Base-by-base conservation (phyloP, 192 early-diverging fungal genomes). In the Kappamyces sp. region DNA sequence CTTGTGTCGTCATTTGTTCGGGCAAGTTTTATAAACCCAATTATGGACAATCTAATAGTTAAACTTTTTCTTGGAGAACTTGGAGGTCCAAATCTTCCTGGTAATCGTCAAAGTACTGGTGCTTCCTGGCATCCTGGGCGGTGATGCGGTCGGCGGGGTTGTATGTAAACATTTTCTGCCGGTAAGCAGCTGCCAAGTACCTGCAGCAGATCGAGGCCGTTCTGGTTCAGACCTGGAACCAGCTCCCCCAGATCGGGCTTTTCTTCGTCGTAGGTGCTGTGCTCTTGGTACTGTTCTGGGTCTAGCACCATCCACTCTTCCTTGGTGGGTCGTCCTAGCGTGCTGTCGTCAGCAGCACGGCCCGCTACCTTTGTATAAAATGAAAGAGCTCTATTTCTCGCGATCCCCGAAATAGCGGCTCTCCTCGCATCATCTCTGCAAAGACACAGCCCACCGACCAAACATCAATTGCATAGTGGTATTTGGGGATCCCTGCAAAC, bases 391-490 rank as follows among this genome's bases (percentile, higher is more conserved):
- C 38, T 31, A 45, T 33, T 22, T 58, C 55, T 12, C 36, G 30
- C 35, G 45, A n/a, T 4, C 14, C 55, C 6, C 30, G 55, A 22
- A 58, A 37, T 4, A 61, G 12, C 6, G 59, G 47, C 11, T 50
- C 30, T 2, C 33, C 30, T 45, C 62, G 11, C 12, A 15, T 29
- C 45, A 51, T 63, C 38, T 51, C 57, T 66, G 77, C 77, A 37
- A 79, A 49, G 11, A 78, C 59, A 45, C 72, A 73, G 12, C 77
- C 77, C 5, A 62, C 57, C 38, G 61, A 61, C 71, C 76, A 79
- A 50, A 79, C 65, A 59, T 79, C 77, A 22, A 79, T 64, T 1
- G 62, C 47, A 45, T 69, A 75, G 43, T 78, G 71, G 46, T 79
- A 79, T 2, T 43, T 53, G 4, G 62, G 61, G 11, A 47, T 64